phyloP scores from a whole-genome alignment of 2,329 filamentous ascomycete genomes.

The Phyllosticta paracitricarpa region DNA sequence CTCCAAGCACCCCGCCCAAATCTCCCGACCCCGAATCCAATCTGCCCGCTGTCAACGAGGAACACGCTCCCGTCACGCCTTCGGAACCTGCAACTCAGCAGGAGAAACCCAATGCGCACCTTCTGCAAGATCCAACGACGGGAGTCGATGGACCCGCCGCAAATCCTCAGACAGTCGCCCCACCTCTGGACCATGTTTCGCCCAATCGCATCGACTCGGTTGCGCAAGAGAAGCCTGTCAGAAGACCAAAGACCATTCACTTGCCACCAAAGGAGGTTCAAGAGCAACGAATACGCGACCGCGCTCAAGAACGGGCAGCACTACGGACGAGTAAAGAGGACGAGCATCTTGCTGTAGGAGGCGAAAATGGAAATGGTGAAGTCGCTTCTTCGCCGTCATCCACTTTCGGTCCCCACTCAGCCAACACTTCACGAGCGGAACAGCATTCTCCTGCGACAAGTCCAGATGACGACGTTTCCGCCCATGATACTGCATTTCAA shows the following conservation, averaged over 20 bases:
- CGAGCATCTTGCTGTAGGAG: constrained; percentile 21
- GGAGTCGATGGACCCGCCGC: not conserved
- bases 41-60: constrained; percentile 14
- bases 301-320: constrained; percentile 26
- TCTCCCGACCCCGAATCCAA: constrained; percentile 8
- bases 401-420: constrained; percentile 58
- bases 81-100: not conserved
- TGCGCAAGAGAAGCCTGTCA: constrained; percentile 6
- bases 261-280: constrained; percentile 42
- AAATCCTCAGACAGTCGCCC: not conserved
- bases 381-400: constrained; percentile 48
- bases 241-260: constrained; percentile 31
- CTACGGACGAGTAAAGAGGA: constrained; percentile 31
- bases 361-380: constrained; percentile 16
- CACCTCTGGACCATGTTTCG: constrained; percentile 10
- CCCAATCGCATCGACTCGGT: constrained; percentile 22
- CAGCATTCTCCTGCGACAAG: constrained; percentile 65
- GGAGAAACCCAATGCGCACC: not conserved
- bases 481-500: constrained; percentile 17
- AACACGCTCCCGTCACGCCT: constrained; percentile 12
- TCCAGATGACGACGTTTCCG: constrained; percentile 51
- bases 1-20: constrained; percentile 11
- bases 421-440: constrained; percentile 59
- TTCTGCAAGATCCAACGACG: not conserved
- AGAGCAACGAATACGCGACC: constrained; percentile 35